Evolutionary conservation across 192 early-diverging fungal species (phyloP).

Genomic region (Mortierella antarctica): DNA sequence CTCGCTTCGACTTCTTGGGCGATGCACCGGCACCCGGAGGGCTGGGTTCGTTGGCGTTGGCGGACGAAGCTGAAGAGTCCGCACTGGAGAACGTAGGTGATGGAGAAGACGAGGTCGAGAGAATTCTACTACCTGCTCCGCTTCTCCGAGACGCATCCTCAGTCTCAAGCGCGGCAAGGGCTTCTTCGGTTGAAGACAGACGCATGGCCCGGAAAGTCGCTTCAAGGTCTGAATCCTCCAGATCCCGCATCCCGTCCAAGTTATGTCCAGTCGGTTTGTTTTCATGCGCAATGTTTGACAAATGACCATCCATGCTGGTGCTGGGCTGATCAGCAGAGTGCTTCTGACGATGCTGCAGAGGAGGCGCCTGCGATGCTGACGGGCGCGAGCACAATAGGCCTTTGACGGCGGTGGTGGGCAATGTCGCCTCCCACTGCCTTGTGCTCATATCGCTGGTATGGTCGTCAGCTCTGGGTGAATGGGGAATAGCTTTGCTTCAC

Average conservation of each 20-base stretch:
- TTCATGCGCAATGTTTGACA: too few species aligned
- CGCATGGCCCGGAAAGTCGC: conserved; percentile 8
- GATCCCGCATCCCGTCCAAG: not conserved
- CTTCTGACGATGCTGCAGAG: too few species aligned
- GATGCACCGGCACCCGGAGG: not conserved
- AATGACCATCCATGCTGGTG: too few species aligned
- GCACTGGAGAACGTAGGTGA: conserved; percentile 6
- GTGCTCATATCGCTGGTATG: not conserved
- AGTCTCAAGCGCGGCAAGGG: not conserved
- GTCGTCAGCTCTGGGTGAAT: not conserved
- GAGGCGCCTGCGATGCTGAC: too few species aligned
- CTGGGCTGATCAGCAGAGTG: too few species aligned
- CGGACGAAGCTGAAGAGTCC: not conserved
- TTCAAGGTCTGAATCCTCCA: conserved; percentile 9
- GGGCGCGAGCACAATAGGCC: too few species aligned
- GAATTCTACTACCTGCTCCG: not conserved
- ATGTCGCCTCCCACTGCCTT: too few species aligned
- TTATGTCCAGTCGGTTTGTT: too few species aligned
- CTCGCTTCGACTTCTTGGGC: conserved; percentile 40
- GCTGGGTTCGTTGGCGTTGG: too few species aligned
- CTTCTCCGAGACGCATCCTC: not conserved
- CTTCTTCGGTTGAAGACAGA: conserved; percentile 2
- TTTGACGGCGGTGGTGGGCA: too few species aligned
- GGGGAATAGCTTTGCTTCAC: too few species aligned
- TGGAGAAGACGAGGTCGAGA: not conserved